Base-by-base conservation (phyloP, 2,329 filamentous ascomycete genomes). In the Phialemonium atrogriseum region DNA sequence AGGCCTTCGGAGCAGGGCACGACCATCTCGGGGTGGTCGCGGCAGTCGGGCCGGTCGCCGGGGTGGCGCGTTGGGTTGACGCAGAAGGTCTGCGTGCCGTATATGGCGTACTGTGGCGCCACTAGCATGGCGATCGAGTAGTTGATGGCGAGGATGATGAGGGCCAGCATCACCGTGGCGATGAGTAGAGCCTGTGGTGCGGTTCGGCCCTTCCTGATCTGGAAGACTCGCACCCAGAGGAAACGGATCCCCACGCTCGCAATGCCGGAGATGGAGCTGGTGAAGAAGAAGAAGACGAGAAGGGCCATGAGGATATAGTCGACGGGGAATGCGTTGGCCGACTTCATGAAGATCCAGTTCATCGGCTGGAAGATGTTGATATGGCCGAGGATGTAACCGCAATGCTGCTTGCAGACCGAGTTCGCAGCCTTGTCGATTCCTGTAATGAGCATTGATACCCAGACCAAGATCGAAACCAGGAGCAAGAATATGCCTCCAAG, bases 371-470 rank as follows among this genome's bases (percentile, higher is more conserved):
- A 94, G 45, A 96, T 78, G 54, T 93, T 86, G 55, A 93, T 83
- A 50, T 68, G 71, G 25, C 80, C 86, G 5, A 98, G 70, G 30
- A 96, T 84, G 59, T 95, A 98, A 40, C 91, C 91, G 53, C 91
- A 98, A 46, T 77, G 79, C 37, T 78, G 67, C 55, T 91, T 89
- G 72, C 91, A 98, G 40, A 93, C 65, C 4, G 88, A 95, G 63
- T 96, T 95, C 56, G 83, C 88, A 21, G 87, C 85, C 64, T 96
- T 96, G 71, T 98, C 91, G 49, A 96, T 87, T 44, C 79, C 83
- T 0, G 89, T 96, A 52, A 96, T 83, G 45, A 96, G 72, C 86
- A 98, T 96, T 10, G 85, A 94, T 7, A 81, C 72, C 72, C 86
- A 94, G 44, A 93, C 71, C 24, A 94, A 44, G 10, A 94, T 58